Conservation (phyloP, 106 monocot species). For the Dendrobium chrysotoxum region DNA sequence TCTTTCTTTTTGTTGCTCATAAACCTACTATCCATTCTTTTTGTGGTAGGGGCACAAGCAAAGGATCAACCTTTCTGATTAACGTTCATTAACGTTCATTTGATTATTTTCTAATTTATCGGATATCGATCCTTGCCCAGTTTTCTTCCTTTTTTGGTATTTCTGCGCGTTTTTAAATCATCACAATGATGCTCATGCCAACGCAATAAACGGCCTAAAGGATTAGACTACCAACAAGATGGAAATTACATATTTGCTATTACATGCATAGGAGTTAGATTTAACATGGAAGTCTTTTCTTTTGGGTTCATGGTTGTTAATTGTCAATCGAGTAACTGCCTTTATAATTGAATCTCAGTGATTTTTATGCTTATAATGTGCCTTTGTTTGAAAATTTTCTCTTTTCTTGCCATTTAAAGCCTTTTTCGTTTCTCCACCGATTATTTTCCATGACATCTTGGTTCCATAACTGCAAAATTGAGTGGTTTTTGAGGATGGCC, state of each 20-base stretch:
- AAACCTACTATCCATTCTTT: background rate
- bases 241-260: background rate
- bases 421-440: background rate
- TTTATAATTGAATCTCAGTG: background rate
- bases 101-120: background rate
- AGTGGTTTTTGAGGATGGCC: background rate
- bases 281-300: background rate
- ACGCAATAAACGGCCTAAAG: background rate
- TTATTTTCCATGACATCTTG: background rate
- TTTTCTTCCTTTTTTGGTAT: background rate
- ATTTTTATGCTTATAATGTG: background rate
- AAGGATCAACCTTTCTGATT: no score
- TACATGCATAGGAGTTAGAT: background rate
- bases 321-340: background rate
- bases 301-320: background rate
- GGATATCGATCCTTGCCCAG: background rate
- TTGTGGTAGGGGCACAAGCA: no score
- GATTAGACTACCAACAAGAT: background rate
- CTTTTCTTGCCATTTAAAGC: background rate
- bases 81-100: background rate
- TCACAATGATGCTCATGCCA: background rate
- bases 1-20: background rate
- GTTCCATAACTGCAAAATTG: background rate
- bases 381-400: background rate
- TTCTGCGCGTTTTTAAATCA: background rate